Evolutionary conservation across 2,329 filamentous ascomycete species (phyloP), one percentile per base, ranked within the genome.

Genomic region (Fusarium begoniae): DNA sequence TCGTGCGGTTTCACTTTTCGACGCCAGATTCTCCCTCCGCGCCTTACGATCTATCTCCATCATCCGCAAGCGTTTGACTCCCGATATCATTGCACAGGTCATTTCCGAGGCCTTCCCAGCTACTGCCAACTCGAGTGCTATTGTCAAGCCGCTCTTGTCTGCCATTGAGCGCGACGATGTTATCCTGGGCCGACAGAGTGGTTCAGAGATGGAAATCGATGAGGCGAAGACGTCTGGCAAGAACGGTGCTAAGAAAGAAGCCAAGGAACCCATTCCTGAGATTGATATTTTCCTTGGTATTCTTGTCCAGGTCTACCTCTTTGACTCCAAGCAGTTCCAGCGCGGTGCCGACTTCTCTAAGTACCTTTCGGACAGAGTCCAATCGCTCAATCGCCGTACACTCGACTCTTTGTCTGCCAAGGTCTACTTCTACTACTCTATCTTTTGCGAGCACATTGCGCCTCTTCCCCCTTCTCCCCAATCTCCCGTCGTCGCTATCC

Each of bases 381-480:
- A 97, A 79, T 89, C 91, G 60, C 88, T 97, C 81, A 99, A 99
- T 87, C 93, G 96, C 72, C 92, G 96, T 78, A 98, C 96, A 30
- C 87, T 99, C 72, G 96, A 99, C 83, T 95, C 95, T 56, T 90
- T 99, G 67, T 94, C 95, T 67, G 95, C 96, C 75, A 97, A 97
- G 84, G 95, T 96, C 73, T 99, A 98, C 88, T 98, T 98, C 85
- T 99, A 99, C 88, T 98, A 94, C 85, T 94, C 94, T 30, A 88
- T 98, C 78, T 98, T 98, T 87, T 94, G 93, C 85, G 96, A 99
- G 88, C 92, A 97, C 83, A 90, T 97, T 71, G 90, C 91, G 69
- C 95, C 96, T 28, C 90, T 96, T 72, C 94, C 96, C 50, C 95
- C 96, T 30, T 98, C 95, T 59, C 93, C 94, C 63, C 92, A 94